phyloP scores from a whole-genome alignment of 257 asterid genomes.

The Lycium barbarum region DNA sequence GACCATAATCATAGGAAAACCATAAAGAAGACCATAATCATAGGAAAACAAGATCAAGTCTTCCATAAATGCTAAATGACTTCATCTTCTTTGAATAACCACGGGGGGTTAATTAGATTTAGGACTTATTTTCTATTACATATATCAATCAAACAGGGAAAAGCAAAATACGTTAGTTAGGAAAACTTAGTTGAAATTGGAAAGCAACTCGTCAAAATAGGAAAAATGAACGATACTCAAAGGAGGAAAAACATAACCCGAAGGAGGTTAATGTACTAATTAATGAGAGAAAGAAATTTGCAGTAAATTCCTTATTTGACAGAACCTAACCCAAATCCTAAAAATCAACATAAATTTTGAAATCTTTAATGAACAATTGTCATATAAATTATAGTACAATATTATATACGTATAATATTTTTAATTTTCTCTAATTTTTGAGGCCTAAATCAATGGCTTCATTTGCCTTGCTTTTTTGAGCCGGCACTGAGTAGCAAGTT shows the following conservation, averaged over 20 bases:
- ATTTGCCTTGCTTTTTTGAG: neutral
- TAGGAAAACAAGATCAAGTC: slow-evolving; percentile 9
- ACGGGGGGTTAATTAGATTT: too few species aligned
- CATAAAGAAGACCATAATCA: neutral
- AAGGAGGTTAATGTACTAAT: neutral
- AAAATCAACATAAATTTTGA: neutral
- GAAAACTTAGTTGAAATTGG: neutral
- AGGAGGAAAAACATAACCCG: neutral
- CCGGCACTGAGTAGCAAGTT: neutral
- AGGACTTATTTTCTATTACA: too few species aligned
- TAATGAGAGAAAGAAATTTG: neutral
- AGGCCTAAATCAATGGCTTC: neutral
- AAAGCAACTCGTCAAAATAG: neutral
- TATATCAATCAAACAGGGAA: neutral
- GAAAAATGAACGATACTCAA: neutral
- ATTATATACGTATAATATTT: neutral
- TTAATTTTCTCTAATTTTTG: neutral
- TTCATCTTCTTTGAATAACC: neutral
- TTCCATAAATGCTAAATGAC: neutral
- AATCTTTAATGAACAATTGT: neutral
- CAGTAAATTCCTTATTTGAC: too few species aligned
- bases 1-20: too few species aligned
- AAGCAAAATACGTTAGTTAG: neutral
- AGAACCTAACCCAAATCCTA: neutral
- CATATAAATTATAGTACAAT: neutral